phyloP scores from a whole-genome alignment of 805 yeast genomes.

The Saccharomycopsis sp. region DNA sequence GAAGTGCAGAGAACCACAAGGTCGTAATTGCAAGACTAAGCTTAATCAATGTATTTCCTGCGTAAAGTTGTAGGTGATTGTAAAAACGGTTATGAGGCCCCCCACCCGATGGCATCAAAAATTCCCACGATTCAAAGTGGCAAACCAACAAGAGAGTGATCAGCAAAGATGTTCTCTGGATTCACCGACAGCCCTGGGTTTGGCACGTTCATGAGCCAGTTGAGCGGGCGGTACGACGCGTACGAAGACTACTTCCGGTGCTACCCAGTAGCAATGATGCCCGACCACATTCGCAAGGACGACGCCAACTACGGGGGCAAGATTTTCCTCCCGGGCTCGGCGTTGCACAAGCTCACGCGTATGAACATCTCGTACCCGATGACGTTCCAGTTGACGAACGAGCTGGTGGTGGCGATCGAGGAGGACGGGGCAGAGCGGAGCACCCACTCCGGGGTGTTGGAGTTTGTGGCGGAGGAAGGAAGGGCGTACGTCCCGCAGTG shows the following conservation, averaged over 20 bases:
- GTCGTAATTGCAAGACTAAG: too few species aligned
- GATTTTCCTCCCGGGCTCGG: conserved; percentile 88
- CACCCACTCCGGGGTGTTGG: conserved; percentile 92
- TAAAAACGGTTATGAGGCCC: too few species aligned
- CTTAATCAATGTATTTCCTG: too few species aligned
- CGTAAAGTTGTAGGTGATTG: too few species aligned
- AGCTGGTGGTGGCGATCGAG: conserved; percentile 24
- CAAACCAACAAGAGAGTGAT: neutral
- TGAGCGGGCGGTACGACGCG: too few species aligned
- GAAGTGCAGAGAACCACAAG: too few species aligned
- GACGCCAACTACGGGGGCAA: conserved; percentile 92
- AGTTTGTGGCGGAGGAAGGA: conserved; percentile 96
- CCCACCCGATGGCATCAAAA: too few species aligned
- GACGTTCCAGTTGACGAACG: conserved; percentile 76
- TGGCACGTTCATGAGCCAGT: conserved; percentile 7
- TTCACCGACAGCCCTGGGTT: neutral
- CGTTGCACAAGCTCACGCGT: conserved; percentile 81
- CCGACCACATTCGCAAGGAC: conserved; percentile 59
- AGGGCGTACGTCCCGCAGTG: conserved; percentile 90
- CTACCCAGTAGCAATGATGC: conserved; percentile 78
- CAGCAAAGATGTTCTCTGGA: too few species aligned
- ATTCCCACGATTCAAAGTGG: neutral
- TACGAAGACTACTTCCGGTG: conserved; percentile 89
- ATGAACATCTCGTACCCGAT: conserved; percentile 91
- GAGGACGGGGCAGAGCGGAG: too few species aligned